Base-by-base conservation (phyloP, 352 stramenopile genomes). In the Pythium diclinum region DNA sequence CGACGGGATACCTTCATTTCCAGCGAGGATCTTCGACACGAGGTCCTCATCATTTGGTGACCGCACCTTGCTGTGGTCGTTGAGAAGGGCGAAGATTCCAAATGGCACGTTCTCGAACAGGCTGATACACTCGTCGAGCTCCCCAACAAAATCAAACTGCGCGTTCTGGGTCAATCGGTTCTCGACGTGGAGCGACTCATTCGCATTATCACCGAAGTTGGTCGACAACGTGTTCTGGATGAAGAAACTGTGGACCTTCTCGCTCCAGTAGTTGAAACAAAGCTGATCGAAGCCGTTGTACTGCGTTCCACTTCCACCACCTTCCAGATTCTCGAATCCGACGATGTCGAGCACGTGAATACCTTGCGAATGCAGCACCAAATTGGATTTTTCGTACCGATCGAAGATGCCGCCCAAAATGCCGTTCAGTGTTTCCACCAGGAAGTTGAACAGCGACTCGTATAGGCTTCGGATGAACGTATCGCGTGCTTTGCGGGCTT, bases 251-350 rank as follows among this genome's bases (percentile, higher is more conserved):
- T 89, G 81, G 19, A 90, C 79, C 46, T 92, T 94, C 63, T 94
- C 83, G 59, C 82, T 89, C 85, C 85, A 94, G 63, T 94, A 94
- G 51, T 94, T 91, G 54, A 85, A 86, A 52, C 83, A 91, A 11
- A 92, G 71, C 64, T 91, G 82, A 57, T 92, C 82, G 48, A 94
- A 91, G 19, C 80, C 83, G 49, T 89, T 89, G 38, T 81, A 65
- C n/a, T 73, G 68, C 6, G 71, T 62, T 7, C 51, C 60, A n/a
- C 13, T 58, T 30, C 38, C 47, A 32, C 28, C 33, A 11, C 40
- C 68, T 23, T 86, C 79, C 11, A 91, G 53, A 44, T 78, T 83
- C 51, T 91, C 80, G 36, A 91, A 91, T 5, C 85, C 85, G 19
- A 90, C 81, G 66, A 88, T 88, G 67, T 94, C 85, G 21, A 92